A percentile compares a stretch with the other conserved stretches of the same genome.
These are phyloP conservation scores for Barnettozyma hawaiiensis DNA, from an alignment of 1,139 yeast species.

Conservation along the genomic window DNA sequence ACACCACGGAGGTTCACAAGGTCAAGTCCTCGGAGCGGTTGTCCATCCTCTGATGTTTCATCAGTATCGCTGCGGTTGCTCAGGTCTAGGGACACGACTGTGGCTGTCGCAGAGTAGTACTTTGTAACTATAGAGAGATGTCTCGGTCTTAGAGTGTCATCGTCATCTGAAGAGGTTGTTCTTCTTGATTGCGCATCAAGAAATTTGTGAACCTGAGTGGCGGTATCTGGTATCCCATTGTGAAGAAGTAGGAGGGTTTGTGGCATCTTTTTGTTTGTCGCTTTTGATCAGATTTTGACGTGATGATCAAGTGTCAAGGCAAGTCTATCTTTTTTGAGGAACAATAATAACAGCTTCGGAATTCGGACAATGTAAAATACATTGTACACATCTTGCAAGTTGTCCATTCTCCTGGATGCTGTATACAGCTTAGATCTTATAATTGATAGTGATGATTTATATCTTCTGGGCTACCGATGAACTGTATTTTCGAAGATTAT, in stretches of 20 bases:
- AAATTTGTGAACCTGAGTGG: background rate
- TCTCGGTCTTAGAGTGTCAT: background rate
- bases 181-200: background rate
- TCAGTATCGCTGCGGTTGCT: background rate
- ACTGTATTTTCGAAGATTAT: no score
- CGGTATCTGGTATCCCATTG: background rate
- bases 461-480: no score
- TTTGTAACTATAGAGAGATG: background rate
- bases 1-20: background rate
- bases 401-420: no score
- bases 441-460: no score
- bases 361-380: no score
- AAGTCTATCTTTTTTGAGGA: no score
- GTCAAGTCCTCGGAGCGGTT: background rate
- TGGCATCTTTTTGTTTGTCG: background rate
- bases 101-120: conserved; percentile 1
- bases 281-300: no score
- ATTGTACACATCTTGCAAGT: no score
- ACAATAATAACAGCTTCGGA: no score
- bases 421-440: no score
- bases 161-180: background rate
- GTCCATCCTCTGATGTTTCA: background rate
- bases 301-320: no score
- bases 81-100: background rate
- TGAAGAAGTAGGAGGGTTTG: conserved; percentile 1